Percentiles rank a stretch among this genome's conserved stretches.
These are phyloP conservation scores for Flaveria linearis DNA, from an alignment of 129 eudicot species.

Conservation along the genomic window DNA sequence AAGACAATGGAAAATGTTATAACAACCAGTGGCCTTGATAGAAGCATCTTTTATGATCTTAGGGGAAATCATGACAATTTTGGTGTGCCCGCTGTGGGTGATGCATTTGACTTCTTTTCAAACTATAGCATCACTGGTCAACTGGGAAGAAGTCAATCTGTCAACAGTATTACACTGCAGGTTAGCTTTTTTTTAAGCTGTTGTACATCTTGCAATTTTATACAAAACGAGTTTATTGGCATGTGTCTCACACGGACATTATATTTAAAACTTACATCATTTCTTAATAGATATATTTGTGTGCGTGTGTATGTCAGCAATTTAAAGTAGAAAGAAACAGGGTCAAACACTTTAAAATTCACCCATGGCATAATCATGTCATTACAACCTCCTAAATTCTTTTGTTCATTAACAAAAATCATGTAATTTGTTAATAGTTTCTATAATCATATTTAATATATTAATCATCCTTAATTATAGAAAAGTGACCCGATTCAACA, in stretches of 20 bases:
- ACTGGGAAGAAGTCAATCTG: constrained; percentile 61
- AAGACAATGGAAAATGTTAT: constrained; percentile 75
- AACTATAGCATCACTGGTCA: constrained; percentile 67
- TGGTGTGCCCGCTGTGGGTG: constrained; percentile 66
- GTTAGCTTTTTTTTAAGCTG: constrained; percentile 38
- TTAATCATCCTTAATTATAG: background rate
- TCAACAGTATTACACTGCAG: constrained; percentile 80
- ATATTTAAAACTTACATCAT: background rate
- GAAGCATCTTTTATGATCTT: constrained; percentile 72
- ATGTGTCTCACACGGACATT: background rate
- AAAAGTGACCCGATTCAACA: background rate
- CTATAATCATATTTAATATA: background rate
- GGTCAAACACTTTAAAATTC: background rate
- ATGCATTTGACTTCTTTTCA: constrained; percentile 65
- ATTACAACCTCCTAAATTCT: background rate
- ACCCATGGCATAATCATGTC: constrained; percentile 1
- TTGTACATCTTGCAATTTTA: constrained; percentile 9
- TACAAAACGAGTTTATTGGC: background rate
- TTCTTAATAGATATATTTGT: no score
- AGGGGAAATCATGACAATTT: constrained; percentile 95
- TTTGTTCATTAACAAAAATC: background rate
- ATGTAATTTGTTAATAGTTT: background rate
- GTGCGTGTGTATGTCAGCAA: background rate
- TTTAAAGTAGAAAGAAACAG: background rate
- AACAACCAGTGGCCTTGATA: constrained; percentile 71